Evolutionary conservation across 2,329 filamentous ascomycete species (phyloP).

Genomic region (Penicillium sp.): DNA sequence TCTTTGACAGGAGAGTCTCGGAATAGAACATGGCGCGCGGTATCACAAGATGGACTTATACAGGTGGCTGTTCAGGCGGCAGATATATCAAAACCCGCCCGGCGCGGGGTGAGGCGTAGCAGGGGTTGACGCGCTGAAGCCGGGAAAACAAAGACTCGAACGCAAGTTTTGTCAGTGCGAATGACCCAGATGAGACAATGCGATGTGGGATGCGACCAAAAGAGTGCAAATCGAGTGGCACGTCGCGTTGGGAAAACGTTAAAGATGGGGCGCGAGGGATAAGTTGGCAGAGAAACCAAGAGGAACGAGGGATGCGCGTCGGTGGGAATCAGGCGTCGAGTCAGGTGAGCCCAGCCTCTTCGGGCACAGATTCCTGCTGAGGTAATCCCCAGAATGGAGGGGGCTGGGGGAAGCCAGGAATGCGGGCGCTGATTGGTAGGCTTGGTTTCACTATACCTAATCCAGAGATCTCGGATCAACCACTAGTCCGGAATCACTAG

Average conservation of each 20-base stretch:
- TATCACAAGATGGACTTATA: slow-evolving; percentile 11
- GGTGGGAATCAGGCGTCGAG: slow-evolving; percentile 22
- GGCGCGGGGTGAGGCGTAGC: slow-evolving; percentile 32
- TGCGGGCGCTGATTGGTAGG: slow-evolving; percentile 19
- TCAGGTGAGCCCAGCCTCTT: slow-evolving; percentile 12
- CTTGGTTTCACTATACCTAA: slow-evolving; percentile 8
- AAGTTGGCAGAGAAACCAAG: slow-evolving; percentile 25
- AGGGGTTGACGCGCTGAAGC: slow-evolving; percentile 33
- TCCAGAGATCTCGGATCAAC: slow-evolving; percentile 18
- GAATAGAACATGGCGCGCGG: slow-evolving; percentile 82
- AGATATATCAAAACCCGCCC: slow-evolving; percentile 29
- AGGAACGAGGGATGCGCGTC: slow-evolving; percentile 24
- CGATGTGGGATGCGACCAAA: not conserved
- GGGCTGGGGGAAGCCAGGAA: slow-evolving; percentile 32
- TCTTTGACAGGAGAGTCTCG: slow-evolving; percentile 92
- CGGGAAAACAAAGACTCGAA: slow-evolving; percentile 32
- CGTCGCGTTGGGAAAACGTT: slow-evolving; percentile 13
- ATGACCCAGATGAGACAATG: slow-evolving; percentile 6
- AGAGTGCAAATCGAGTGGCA: not conserved
- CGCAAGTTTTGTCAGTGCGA: not conserved
- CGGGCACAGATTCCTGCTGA: slow-evolving; percentile 17
- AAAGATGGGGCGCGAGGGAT: slow-evolving; percentile 17
- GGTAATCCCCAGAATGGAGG: slow-evolving; percentile 18
- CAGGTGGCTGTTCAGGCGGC: slow-evolving; percentile 35
- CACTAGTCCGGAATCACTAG: slow-evolving; percentile 16